A percentile compares a stretch with the other conserved stretches of the same genome.
Conservation (phyloP, 495 filamentous ascomycete genomes). For the Amniculicola lignicola region DNA sequence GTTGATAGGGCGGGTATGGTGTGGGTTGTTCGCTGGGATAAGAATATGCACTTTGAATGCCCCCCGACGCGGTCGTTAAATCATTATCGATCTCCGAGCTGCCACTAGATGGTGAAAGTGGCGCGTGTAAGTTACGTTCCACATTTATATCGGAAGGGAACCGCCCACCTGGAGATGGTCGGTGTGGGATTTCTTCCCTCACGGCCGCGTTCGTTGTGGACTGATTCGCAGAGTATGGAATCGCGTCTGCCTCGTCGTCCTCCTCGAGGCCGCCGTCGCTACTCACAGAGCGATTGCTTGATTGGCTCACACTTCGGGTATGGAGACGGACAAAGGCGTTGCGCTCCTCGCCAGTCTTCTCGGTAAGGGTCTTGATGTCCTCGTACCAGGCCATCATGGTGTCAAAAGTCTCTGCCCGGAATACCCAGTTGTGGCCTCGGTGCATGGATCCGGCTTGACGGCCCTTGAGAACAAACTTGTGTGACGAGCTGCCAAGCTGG, state of each 20-base stretch:
- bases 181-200: constrained; percentile 44
- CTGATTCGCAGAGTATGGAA: constrained; percentile 45
- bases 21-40: constrained; percentile 9
- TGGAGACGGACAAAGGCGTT: constrained; percentile 80
- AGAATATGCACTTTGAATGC: constrained; percentile 23
- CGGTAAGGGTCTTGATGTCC: constrained; percentile 82
- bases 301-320: constrained; percentile 68
- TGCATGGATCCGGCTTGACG: constrained; percentile 92
- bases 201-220: constrained; percentile 35
- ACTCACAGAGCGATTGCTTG: constrained; percentile 62
- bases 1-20: constrained; percentile 5
- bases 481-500: constrained; percentile 76
- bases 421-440: constrained; percentile 95
- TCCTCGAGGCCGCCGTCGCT: constrained; percentile 75
- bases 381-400: constrained; percentile 97
- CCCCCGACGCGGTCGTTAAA: constrained; percentile 55
- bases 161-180: constrained; percentile 79
- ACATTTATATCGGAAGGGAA: constrained; percentile 86
- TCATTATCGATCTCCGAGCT: constrained; percentile 62
- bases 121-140: constrained; percentile 72
- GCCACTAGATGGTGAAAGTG: constrained; percentile 71
- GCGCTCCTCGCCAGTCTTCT: constrained; percentile 84
- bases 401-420: constrained; percentile 89
- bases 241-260: constrained; percentile 75
- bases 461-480: constrained; percentile 97